Evolutionary conservation across 2,329 filamentous ascomycete species (phyloP).

Genomic region (Sarocladium strictum): DNA sequence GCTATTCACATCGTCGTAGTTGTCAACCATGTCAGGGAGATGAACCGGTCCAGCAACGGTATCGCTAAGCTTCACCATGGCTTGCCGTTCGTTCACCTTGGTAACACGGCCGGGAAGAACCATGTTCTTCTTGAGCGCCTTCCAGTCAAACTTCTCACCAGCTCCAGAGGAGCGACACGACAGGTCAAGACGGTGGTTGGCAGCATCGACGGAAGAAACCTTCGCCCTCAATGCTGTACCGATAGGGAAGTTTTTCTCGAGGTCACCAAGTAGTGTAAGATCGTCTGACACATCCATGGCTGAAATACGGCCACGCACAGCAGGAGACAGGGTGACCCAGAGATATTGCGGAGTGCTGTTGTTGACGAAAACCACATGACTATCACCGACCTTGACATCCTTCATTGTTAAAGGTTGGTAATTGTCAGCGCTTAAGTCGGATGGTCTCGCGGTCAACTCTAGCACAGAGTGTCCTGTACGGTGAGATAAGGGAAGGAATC

Average conservation of each 20-base stretch:
- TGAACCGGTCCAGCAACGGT: conserved; percentile 72
- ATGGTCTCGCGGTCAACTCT: conserved; percentile 78
- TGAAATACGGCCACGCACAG: conserved; percentile 76
- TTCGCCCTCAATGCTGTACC: conserved; percentile 82
- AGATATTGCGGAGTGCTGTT: conserved; percentile 74
- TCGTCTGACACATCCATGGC: conserved; percentile 85
- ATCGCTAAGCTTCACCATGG: conserved; percentile 82
- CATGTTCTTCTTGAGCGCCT: conserved; percentile 70
- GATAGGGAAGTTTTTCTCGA: conserved; percentile 76
- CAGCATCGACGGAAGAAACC: conserved; percentile 67
- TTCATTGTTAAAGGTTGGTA: conserved; percentile 59
- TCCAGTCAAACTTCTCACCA: conserved; percentile 51
- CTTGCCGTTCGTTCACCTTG: conserved; percentile 75
- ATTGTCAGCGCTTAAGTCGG: conserved; percentile 46
- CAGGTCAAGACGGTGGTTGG: conserved; percentile 74
- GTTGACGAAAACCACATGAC: conserved; percentile 81
- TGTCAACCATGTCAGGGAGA: conserved; percentile 77
- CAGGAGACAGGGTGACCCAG: conserved; percentile 88
- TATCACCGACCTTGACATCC: conserved; percentile 64
- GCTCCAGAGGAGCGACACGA: conserved; percentile 61
- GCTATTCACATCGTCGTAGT: conserved; percentile 76
- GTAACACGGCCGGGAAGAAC: conserved; percentile 79
- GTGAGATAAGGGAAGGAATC: conserved; percentile 87
- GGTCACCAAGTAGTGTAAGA: conserved; percentile 67
- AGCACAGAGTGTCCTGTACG: conserved; percentile 75